Evolutionary conservation across 371 early-diverging fungal genomes (phyloP), one percentile per base, ranked within the genome.

Genomic region (Caulochytrium protostelioides): DNA sequence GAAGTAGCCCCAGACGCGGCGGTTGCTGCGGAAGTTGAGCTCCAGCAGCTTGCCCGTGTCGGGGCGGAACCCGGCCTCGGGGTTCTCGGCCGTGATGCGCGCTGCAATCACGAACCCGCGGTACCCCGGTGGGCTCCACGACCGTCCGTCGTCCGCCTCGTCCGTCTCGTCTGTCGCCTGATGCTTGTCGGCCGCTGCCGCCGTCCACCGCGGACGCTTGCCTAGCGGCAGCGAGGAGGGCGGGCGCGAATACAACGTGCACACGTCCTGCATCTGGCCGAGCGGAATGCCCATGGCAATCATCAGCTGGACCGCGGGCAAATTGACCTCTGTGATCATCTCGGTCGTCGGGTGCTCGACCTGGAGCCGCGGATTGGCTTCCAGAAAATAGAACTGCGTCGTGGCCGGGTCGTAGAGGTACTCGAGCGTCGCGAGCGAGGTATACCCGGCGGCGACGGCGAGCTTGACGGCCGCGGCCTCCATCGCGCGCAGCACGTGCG

Each of bases 341-440:
- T 98, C 98, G 12, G 97, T 94, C 17, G 87, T 89, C 31, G 97
- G 94, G 65, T 98, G 98, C 67, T 98, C 98, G 18, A 98, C 99
- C 59, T 98, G 99, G 43, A 97, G 57, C 41, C 99, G 69, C 22
- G 97, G 89, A 63, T 98, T 98, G 34, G 95, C 62, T 61, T 98
- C 98, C 38, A 98, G 59, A 58, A 98, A 97, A 62, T 80, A 95
- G 64, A 79, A 91, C 39, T 79, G 57, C 41, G 81, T 75, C 25
- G 75, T 74, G 0, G 67, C 69, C 28, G 80, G 76, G 37, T 78
- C 76, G 62, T 84, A 94, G 21, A 98, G 65, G 45, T 92, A 98
- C 62, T 98, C 98, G 37, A 97, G 91, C 1, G 97, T 98, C 23
- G 60, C 59, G 44, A 37, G 12, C 8, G n/a, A 3, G 16, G 18